Conservation (phyloP, 495 filamentous ascomycete species). For the Aspergillus nanangensis region DNA sequence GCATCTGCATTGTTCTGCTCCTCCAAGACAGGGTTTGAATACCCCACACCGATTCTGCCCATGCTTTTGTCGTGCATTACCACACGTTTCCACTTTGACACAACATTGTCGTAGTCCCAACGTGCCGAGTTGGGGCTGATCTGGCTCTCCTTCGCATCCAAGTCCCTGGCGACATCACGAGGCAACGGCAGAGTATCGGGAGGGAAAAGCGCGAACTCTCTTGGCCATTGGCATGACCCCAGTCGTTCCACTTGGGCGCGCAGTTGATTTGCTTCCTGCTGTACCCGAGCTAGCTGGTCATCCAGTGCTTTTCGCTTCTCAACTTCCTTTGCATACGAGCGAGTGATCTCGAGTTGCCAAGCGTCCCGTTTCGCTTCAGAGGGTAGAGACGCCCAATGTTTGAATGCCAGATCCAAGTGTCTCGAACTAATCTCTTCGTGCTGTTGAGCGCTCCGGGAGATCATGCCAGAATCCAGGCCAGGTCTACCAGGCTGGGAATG, state of each 20-base stretch:
- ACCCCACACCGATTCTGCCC: conserved; percentile 36
- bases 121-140: conserved; percentile 32
- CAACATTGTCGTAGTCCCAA: conserved; percentile 54
- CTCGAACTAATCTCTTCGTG: conserved; percentile 55
- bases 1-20: conserved; percentile 11
- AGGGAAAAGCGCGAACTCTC: conserved; percentile 63
- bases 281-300: conserved; percentile 54
- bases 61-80: conserved; percentile 47
- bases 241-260: conserved; percentile 65
- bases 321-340: conserved; percentile 63
- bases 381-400: conserved; percentile 62
- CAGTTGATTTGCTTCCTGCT: conserved; percentile 70
- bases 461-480: conserved; percentile 35
- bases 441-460: conserved; percentile 44
- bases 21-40: conserved; percentile 16
- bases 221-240: conserved; percentile 62
- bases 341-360: conserved; percentile 76
- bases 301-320: conserved; percentile 61
- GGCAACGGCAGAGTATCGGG: conserved; percentile 59
- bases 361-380: conserved; percentile 52
- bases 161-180: conserved; percentile 38
- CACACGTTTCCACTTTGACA: conserved; percentile 55
- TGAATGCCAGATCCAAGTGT: conserved; percentile 67
- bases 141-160: conserved; percentile 32
- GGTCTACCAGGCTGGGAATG: conserved; percentile 20